Percentiles rank a stretch among this genome's conserved stretches.
Evolutionary conservation across 768 basidiomycete genomes (phyloP).

Genomic region (Suillus variegatus): DNA sequence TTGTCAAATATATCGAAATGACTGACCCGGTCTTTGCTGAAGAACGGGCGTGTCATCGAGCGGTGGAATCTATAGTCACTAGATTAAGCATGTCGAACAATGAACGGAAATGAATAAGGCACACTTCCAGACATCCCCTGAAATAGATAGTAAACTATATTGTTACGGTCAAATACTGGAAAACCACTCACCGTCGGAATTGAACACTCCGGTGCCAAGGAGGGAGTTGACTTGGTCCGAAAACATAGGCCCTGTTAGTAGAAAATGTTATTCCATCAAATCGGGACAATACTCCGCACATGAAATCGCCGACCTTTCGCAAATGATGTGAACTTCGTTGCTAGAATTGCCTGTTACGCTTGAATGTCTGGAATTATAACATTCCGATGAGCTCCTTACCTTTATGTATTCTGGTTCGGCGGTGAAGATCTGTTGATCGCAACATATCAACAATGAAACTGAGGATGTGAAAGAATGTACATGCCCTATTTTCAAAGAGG

Average conservation of each 20-base stretch:
- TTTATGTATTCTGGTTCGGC: slow-evolving; percentile 42
- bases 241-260: slow-evolving; percentile 23
- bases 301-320: slow-evolving; percentile 34
- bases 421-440: slow-evolving; percentile 34
- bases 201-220: slow-evolving; percentile 42
- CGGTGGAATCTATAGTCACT: slow-evolving; percentile 38
- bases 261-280: neutral
- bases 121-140: slow-evolving; percentile 43
- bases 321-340: slow-evolving; percentile 37
- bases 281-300: neutral
- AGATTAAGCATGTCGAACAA: neutral
- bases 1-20: slow-evolving; percentile 43
- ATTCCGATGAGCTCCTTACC: slow-evolving; percentile 18
- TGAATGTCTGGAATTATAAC: neutral
- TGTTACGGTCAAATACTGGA: neutral
- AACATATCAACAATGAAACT: neutral
- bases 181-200: slow-evolving; percentile 36
- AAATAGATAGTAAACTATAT: neutral
- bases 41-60: slow-evolving; percentile 44
- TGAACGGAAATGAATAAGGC: neutral
- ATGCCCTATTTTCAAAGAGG: slow-evolving; percentile 30
- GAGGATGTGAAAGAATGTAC: neutral
- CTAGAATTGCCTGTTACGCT: slow-evolving; percentile 34
- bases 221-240: slow-evolving; percentile 27
- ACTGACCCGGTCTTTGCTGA: slow-evolving; percentile 38